These are phyloP conservation scores for Chaetothyriales sp. DNA, from an alignment of 2,329 filamentous ascomycete genomes.

Conservation along the genomic window DNA sequence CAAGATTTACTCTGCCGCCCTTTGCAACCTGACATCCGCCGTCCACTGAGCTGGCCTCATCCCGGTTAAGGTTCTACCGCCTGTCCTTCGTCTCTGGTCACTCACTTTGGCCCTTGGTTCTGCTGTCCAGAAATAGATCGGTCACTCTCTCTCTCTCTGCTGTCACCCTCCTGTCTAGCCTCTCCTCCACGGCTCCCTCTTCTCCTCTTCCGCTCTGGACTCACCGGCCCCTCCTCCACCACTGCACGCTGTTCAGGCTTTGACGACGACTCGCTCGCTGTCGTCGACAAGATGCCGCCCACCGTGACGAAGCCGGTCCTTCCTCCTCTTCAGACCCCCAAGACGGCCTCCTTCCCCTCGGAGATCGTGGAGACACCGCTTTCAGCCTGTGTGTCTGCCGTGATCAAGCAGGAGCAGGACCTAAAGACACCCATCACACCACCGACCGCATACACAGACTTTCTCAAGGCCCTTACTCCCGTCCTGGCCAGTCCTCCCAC, in stretches of 20 bases:
- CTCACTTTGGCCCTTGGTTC: constrained; percentile 1
- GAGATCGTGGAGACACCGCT: constrained; percentile 37
- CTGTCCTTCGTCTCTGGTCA: constrained; percentile 2
- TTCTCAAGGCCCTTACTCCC: constrained; percentile 65
- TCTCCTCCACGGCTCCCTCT: constrained; percentile 11
- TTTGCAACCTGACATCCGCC: constrained; percentile 5
- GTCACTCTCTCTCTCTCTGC: constrained; percentile 4
- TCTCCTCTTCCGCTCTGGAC: constrained; percentile 9
- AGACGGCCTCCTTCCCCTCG: constrained; percentile 33
- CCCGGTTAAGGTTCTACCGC: constrained; percentile 8
- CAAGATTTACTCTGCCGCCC: constrained; percentile 8
- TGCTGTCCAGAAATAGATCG: constrained; percentile 15
- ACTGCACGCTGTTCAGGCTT: constrained; percentile 2
- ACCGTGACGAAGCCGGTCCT: constrained; percentile 24
- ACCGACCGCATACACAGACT: constrained; percentile 79
- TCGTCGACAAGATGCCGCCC: constrained; percentile 18
- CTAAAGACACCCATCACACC: constrained; percentile 79
- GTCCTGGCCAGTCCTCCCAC: constrained; percentile 52
- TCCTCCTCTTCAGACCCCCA: constrained; percentile 30
- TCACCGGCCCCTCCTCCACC: constrained; percentile 6
- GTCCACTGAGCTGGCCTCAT: constrained; percentile 15
- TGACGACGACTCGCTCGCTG: constrained; percentile 13
- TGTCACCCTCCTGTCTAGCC: background rate
- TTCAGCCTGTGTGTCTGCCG: constrained; percentile 36
- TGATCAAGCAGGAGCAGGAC: constrained; percentile 55